phyloP scores from a whole-genome alignment of 2,329 filamentous ascomycete genomes.

The Botrytis squamosa region DNA sequence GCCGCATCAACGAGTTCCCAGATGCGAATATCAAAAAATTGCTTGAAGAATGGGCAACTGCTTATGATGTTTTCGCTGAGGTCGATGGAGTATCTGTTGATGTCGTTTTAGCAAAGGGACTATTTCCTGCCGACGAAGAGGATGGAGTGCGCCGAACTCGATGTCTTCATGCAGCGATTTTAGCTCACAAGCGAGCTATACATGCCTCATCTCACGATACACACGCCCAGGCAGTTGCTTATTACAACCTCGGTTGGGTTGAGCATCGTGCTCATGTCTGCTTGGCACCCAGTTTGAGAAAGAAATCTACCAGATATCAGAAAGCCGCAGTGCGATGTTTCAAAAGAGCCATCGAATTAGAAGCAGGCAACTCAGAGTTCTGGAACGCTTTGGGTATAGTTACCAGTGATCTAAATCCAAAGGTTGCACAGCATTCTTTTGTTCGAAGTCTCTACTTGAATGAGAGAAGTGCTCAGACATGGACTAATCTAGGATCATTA shows the following conservation, averaged over 20 bases:
- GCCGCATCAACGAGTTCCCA: constrained; percentile 63
- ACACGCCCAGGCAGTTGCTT: constrained; percentile 90
- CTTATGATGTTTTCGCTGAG: constrained; percentile 62
- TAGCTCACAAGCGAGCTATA: constrained; percentile 86
- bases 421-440: constrained; percentile 90
- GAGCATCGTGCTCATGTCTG: constrained; percentile 79
- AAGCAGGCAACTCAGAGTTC: constrained; percentile 91
- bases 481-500: constrained; percentile 87
- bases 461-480: constrained; percentile 78
- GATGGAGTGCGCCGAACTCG: constrained; percentile 49
- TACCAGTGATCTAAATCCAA: constrained; percentile 80
- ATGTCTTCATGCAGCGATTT: constrained; percentile 69
- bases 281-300: constrained; percentile 51
- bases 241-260: constrained; percentile 95
- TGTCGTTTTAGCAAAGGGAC: constrained; percentile 39
- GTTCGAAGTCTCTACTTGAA: constrained; percentile 90
- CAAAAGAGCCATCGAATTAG: constrained; percentile 92
- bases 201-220: constrained; percentile 68
- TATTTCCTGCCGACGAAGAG: constrained; percentile 38
- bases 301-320: constrained; percentile 65
- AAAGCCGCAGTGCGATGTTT: constrained; percentile 85
- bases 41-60: constrained; percentile 53
- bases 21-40: constrained; percentile 55
- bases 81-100: constrained; percentile 62
- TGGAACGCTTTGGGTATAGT: constrained; percentile 96